Evolutionary conservation across 306 rosid species (phyloP).

Genomic region (Glycyrrhiza uralensis): DNA sequence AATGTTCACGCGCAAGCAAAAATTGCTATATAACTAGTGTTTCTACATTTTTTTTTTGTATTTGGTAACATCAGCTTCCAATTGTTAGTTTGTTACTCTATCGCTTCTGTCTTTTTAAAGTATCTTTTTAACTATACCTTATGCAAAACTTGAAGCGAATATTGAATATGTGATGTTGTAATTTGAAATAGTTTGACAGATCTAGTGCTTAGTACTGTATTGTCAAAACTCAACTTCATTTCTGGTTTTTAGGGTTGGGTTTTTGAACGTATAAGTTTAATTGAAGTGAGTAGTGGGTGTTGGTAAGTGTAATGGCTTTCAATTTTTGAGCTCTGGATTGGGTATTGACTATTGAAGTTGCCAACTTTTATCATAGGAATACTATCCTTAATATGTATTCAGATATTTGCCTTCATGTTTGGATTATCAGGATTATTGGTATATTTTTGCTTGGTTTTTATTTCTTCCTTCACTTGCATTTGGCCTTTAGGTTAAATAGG

Average conservation of each 20-base stretch:
- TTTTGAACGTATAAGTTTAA: not conserved
- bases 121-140: not conserved
- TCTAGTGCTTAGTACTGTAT: not conserved
- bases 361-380: not conserved
- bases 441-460: not conserved
- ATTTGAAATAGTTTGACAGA: slow-evolving; percentile 1
- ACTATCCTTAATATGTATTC: not conserved
- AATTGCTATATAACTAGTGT: not conserved
- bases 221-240: not conserved
- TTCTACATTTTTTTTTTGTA: not conserved
- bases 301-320: too few relatives aligned
- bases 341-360: not conserved
- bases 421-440: not conserved
- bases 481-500: not conserved
- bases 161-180: not conserved
- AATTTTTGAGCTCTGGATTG: too few relatives aligned
- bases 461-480: not conserved
- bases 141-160: not conserved
- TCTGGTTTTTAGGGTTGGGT: not conserved
- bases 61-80: not conserved
- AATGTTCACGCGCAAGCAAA: not conserved
- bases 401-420: not conserved
- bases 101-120: not conserved
- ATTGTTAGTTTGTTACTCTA: not conserved
- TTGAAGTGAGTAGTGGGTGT: not conserved